A percentile compares a stretch with the other conserved stretches of the same genome.
phyloP scores from a whole-genome alignment of 257 asterid genomes.

The Anisodus tanguticus region DNA sequence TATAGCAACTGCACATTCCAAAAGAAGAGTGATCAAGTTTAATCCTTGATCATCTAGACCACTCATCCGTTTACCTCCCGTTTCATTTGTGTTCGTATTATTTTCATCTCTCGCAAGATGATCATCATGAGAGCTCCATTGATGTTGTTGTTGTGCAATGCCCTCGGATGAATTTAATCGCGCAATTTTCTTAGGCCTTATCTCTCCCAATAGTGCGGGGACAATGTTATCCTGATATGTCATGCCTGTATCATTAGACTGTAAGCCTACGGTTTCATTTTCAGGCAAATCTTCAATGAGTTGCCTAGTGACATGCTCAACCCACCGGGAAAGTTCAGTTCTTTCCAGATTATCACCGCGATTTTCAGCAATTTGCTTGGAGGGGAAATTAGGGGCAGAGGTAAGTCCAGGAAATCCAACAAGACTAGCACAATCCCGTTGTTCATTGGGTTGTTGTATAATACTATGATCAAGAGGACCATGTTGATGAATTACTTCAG shows the following conservation, averaged over 20 bases:
- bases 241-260: background rate
- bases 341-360: slow-evolving; percentile 34
- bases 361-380: slow-evolving; percentile 26
- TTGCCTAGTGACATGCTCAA: slow-evolving; percentile 63
- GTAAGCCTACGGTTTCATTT: slow-evolving; percentile 27
- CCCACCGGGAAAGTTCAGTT: slow-evolving; percentile 73
- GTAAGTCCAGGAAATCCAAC: slow-evolving; percentile 30
- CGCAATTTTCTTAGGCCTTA: slow-evolving; percentile 46
- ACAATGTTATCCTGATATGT: slow-evolving; percentile 27
- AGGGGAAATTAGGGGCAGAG: background rate
- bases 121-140: slow-evolving; percentile 28
- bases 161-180: slow-evolving; percentile 35
- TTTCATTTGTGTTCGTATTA: background rate
- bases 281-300: slow-evolving; percentile 65
- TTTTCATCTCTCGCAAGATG: background rate
- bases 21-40: slow-evolving; percentile 50
- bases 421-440: slow-evolving; percentile 29
- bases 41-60: slow-evolving; percentile 50
- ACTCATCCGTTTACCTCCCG: slow-evolving; percentile 21
- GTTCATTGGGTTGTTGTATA: slow-evolving; percentile 56
- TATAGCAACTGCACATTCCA: slow-evolving; percentile 82
- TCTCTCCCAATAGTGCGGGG: slow-evolving; percentile 43
- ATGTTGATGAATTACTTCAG: slow-evolving; percentile 32
- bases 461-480: slow-evolving; percentile 37
- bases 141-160: slow-evolving; percentile 35